phyloP scores from a whole-genome alignment of 345 rosid genomes.

The Pistacia atlantica region DNA sequence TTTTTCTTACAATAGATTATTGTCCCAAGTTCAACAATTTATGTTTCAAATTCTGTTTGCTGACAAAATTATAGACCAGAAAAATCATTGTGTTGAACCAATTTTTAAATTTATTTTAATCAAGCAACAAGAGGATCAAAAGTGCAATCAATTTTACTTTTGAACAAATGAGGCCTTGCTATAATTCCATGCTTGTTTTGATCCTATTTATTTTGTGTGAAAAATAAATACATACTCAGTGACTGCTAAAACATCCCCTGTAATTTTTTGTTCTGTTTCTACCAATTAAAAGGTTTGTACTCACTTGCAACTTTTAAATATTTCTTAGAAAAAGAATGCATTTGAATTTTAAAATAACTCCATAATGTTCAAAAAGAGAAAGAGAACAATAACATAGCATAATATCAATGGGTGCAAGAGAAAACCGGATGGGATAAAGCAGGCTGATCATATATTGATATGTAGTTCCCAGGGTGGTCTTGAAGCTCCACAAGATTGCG shows the following conservation, averaged over 20 bases:
- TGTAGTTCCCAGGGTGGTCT: slow-evolving; percentile 65
- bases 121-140: background rate
- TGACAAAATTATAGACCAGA: background rate
- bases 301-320: background rate
- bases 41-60: background rate
- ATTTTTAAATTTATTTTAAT: background rate
- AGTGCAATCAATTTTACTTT: background rate
- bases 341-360: background rate
- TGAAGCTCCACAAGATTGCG: slow-evolving; percentile 81
- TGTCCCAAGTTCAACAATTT: background rate
- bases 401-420: slow-evolving; percentile 19
- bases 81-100: background rate
- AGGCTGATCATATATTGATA: slow-evolving; percentile 79
- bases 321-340: background rate
- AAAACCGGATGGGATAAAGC: slow-evolving; percentile 60
- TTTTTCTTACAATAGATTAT: background rate
- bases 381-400: slow-evolving; percentile 1
- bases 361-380: background rate
- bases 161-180: background rate
- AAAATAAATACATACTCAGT: background rate
- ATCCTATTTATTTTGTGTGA: too few relatives aligned
- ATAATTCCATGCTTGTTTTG: background rate
- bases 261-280: background rate
- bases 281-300: background rate
- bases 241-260: background rate